Base-by-base conservation (phyloP, 306 rosid species). In the Pueraria montana region DNA sequence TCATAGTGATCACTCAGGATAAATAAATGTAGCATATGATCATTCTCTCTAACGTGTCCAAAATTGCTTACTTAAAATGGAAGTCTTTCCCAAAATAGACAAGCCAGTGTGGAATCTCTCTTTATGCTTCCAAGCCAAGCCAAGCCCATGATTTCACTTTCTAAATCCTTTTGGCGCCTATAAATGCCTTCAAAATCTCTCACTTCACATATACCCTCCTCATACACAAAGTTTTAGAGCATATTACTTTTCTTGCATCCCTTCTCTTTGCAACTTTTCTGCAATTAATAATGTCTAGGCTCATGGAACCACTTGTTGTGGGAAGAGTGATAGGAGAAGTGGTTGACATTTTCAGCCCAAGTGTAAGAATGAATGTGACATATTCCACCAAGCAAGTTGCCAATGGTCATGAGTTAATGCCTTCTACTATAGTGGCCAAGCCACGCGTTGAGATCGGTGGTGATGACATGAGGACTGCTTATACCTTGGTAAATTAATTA, bases 301-400 rank as follows among this genome's bases (percentile, higher is more conserved):
- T 40, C 53, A 81, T 88, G 80, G 96, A 93, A 78, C 83, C 97
- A 70, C 86, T 91, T 8, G 34, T 63, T 70, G 86, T 92, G 43
- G 99, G 94, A 61, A 80, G 97, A 84, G 97, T 96, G 27, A 93
- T 92, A 65, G 99, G 98, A 83, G 99, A 96, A 32, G 99, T 96
- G 49, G 90, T 96, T 21, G 99, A 96, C 75, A 81, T 52, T 78
- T 96, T 96, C 88, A 80, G n/a, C 50, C 93, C 99, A 30, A 91
- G 88, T 86, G 94, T 93, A 26, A 87, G 74, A 55, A 84, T 96
- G 96, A 88, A 61, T 87, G 98, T 93, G 10, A 65, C 83, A 74
- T 96, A 95, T 80, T 79, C 89, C 76, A 90, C 81, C 58, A 92
- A 79, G 80, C 91, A 90, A 79, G 93, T 93, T 62, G 75, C 88